Evolutionary conservation across 73 alveolate species (phyloP).

Genomic region (Tetrahymena borealis): DNA sequence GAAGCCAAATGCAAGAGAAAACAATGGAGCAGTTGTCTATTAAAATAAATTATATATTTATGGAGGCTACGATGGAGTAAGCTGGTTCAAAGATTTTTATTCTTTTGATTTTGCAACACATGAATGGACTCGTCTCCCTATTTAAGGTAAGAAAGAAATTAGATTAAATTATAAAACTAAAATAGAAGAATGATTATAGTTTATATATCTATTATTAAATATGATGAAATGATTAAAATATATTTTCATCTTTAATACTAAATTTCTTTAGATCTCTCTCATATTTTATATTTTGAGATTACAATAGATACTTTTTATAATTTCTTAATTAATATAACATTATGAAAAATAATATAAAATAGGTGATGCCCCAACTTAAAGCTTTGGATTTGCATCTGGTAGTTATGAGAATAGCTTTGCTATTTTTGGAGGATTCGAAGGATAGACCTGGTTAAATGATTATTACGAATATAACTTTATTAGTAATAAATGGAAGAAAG

Average conservation of each 20-base stretch:
- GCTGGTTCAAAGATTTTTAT: constrained; percentile 88
- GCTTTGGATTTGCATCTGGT: constrained; percentile 45
- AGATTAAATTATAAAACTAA: not conserved
- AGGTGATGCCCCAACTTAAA: constrained; percentile 32
- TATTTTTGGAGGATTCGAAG: constrained; percentile 44
- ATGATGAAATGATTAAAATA: too few relatives aligned
- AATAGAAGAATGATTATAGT: not conserved
- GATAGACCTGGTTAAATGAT: constrained; percentile 18
- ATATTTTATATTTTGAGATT: too few relatives aligned
- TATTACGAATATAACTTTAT: constrained; percentile 25
- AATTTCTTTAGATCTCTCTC: too few relatives aligned
- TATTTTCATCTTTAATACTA: too few relatives aligned
- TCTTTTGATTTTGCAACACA: constrained; percentile 73
- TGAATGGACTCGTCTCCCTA: constrained; percentile 52
- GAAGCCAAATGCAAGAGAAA: constrained; percentile 34
- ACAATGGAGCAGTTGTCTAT: constrained; percentile 81
- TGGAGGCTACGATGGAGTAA: constrained; percentile 96
- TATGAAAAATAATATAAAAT: constrained; percentile 5
- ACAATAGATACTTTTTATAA: not conserved
- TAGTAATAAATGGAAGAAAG: constrained; percentile 5
- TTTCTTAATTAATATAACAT: not conserved
- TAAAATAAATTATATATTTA: constrained; percentile 85
- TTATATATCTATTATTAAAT: too few relatives aligned
- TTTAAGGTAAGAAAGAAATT: not conserved
- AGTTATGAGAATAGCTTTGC: constrained; percentile 5